Percentiles rank a stretch among this genome's conserved stretches.
phyloP scores from a whole-genome alignment of 2,329 filamentous ascomycete genomes.

The Nothopassalora personata region DNA sequence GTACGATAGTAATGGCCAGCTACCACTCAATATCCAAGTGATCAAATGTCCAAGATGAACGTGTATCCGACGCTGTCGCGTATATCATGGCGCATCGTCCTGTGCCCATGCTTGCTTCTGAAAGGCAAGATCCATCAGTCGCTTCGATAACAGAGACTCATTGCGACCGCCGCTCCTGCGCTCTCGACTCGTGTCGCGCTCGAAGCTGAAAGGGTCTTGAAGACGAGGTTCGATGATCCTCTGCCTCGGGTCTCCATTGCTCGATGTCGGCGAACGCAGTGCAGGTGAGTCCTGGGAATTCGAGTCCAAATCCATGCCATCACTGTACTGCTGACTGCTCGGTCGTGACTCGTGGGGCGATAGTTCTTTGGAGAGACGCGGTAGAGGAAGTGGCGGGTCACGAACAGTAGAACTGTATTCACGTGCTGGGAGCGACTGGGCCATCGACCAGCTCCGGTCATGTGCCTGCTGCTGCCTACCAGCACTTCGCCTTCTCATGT shows the following conservation, averaged over 20 bases:
- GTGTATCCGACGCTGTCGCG: not conserved
- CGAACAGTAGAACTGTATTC: constrained; percentile 22
- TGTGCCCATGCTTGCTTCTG: constrained; percentile 8
- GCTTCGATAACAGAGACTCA: constrained; percentile 60
- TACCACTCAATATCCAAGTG: not conserved
- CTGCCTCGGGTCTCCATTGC: constrained; percentile 9
- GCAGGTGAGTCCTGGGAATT: constrained; percentile 17
- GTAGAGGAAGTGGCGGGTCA: constrained; percentile 22
- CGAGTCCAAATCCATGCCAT: constrained; percentile 24
- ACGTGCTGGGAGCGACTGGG: constrained; percentile 21
- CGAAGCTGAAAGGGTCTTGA: constrained; percentile 24
- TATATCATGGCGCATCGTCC: not conserved
- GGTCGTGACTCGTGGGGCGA: constrained; percentile 29
- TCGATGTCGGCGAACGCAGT: constrained; percentile 16
- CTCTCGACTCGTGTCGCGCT: constrained; percentile 47
- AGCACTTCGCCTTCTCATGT: constrained; percentile 14
- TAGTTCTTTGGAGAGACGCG: constrained; percentile 21
- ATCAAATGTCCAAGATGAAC: not conserved
- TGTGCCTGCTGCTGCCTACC: constrained; percentile 9
- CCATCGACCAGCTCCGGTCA: constrained; percentile 8
- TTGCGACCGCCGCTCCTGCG: constrained; percentile 63
- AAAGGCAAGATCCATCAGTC: constrained; percentile 55
- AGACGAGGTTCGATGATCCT: constrained; percentile 6
- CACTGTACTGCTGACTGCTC: constrained; percentile 24
- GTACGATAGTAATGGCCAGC: not conserved